Evolutionary conservation across 345 rosid genomes (phyloP), one percentile per base, ranked within the genome.

Genomic region (Syzygium oleosum): DNA sequence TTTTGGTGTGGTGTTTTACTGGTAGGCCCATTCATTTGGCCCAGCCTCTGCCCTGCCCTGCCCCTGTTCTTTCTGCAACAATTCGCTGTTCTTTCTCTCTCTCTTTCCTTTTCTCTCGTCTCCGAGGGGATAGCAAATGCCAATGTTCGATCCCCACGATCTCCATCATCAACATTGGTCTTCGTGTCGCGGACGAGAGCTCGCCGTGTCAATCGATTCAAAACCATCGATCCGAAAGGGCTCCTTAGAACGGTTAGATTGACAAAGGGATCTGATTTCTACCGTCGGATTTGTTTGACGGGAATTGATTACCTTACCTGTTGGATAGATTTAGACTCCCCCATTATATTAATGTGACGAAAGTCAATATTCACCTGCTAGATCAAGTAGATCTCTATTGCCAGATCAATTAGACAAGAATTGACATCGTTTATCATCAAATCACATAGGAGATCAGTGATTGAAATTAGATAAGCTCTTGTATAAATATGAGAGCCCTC

Each of bases 251-350:
- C 19, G 17, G 29, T n/a, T 13, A n/a, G 19, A 61, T 61, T 61
- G 0, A n/a, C 0, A 9, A 61, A 4, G 2, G 2, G 0, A 14
- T 61, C 2, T 7, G 0, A 27, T 61, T 3, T 3, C 34, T 61
- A 1, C 4, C 34, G 6, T 27, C 31, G 7, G 21, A 59, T 59
- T 59, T 25, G 14, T 25, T 59, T 25, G 0, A 59, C n/a, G 5
- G 27, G 12, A 1, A 27, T 12, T 27, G 8, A 59, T 12, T 12
- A 27, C 15, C 2, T n/a, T 7, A 14, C 1, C 2, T 0, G 9
- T 13, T 3, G 1, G 9, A n/a, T 61, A 7, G 4, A n/a, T 27
- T 59, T 7, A 13, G 2, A 5, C 15, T 27, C 0, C 9, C 6
- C 29, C 16, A 27, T 27, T 12, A 2, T 0, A 27, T 61, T 61